Conservation (phyloP, 306 rosid species). For the Prunus armeniaca region DNA sequence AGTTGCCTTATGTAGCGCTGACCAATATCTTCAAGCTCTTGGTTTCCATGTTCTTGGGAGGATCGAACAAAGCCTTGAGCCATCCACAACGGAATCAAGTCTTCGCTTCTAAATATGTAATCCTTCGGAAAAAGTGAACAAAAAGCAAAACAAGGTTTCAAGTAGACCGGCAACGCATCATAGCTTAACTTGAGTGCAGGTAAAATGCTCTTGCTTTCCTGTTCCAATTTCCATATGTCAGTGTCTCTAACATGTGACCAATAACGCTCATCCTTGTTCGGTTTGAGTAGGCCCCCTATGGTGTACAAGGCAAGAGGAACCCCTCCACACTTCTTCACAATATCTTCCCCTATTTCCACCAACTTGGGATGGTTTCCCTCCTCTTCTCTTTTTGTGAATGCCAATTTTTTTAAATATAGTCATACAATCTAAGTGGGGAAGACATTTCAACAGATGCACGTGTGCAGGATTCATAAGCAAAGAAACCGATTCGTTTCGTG, state of each 20-base stretch:
- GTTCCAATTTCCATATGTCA: background rate
- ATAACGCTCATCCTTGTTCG: background rate
- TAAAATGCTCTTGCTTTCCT: background rate
- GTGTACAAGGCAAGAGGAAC: constrained; percentile 6
- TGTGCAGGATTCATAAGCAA: background rate
- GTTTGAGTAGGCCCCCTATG: background rate
- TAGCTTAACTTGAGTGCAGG: too few species aligned
- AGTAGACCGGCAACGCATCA: too few species aligned
- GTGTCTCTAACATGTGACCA: constrained; percentile 9
- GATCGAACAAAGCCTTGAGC: too few species aligned
- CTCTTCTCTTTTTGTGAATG: background rate
- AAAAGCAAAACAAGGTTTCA: too few species aligned
- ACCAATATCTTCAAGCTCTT: too few species aligned
- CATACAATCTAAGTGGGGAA: background rate
- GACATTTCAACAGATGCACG: background rate
- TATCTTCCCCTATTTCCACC: constrained; percentile 8
- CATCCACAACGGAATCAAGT: too few species aligned
- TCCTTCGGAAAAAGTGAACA: too few species aligned
- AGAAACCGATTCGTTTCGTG: background rate
- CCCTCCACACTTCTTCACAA: constrained; percentile 17
- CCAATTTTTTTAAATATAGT: constrained; percentile 3
- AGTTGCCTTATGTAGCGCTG: background rate
- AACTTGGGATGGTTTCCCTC: background rate
- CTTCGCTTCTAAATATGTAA: too few species aligned
- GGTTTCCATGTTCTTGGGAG: too few species aligned